Base-by-base conservation (phyloP, 2,329 filamentous ascomycete species). In the Xylaria multiplex region DNA sequence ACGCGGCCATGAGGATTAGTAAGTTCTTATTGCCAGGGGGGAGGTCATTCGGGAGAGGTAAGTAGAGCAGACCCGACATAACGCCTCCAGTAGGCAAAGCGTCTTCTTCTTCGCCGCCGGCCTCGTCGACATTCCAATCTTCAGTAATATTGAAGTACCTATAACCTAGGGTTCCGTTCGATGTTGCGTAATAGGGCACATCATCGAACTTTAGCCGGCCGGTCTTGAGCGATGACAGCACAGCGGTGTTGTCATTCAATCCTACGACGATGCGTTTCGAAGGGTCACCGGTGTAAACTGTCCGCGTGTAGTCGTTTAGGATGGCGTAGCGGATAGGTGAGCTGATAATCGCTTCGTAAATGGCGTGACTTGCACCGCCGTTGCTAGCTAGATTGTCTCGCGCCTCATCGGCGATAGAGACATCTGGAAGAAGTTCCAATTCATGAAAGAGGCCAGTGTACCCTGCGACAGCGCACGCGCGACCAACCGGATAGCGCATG, bases 391-490 rank as follows among this genome's bases (percentile, higher is more conserved):
- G 11, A n/a, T 13, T n/a, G 24, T 52, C 49, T 16, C 49, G 16
- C n/a, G 49, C 49, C 24, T 52, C 49, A 6, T 52, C 49, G 7
- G 49, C 49, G 14, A 32, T 52, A n/a, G 49, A 52, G 4, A 35
- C 24, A 11, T 52, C 30, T 19, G 49, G 49, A 11, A 52, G 49
- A 6, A 52, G 49, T 24, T 30, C 6, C 30, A 52, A 27, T n/a
- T 52, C 30, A 13, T 19, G 24, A 35, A 52, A 52, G 27, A 52
- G 49, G 49, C 19, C 14, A 8, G n/a, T 27, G 30, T 52, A 35
- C 6, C 49, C 49, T 8, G 49, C 49, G 5, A 52, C 49, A n/a
- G 49, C 49, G 30, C 49, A 52, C 24, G 49, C 49, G 24, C 49
- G 24, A n/a, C 30, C 49, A 52, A 52, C 49, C 2, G n/a, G 49